Base-by-base conservation (phyloP, 768 basidiomycete species). In the Piloderma croceum region DNA sequence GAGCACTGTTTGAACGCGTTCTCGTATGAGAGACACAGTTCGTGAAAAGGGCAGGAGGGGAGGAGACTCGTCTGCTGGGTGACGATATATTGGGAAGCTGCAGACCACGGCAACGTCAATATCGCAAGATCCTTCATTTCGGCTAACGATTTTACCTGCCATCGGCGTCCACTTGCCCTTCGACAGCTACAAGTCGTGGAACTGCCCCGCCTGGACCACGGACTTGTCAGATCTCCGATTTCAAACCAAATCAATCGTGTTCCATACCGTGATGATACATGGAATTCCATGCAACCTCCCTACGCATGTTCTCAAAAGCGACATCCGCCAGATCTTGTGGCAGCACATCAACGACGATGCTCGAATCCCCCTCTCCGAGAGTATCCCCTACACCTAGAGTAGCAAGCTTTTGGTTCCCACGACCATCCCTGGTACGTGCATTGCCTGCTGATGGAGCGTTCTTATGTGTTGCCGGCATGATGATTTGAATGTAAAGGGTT, bases 11-110 rank as follows among this genome's bases (percentile, higher is more conserved):
- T 88, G 75, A 20, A 85, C 82, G 38, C 74, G 69, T 24, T 71
- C 62, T 5, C 78, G 80, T 46, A 90, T 88, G 18, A 62, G 53
- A 2, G 74, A 64, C 18, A 90, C 82, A 0, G 81, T 85, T 0
- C 77, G 73, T 4, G 83, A 77, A 63, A 87, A 89, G 2, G 74
- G 71, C 10, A 62, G 59, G 21, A 88, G 68, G 3, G 76, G 71
- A 20, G 87, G 87, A 0, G 83, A 83, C 49, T 81, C 75, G 55
- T 90, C 87, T 3, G 85, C 76, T 11, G 88, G 88, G 56, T 89
- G 85, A 24, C 88, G 78, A 58, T 90, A 90, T 38, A 90, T 69
- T 4, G 88, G 87, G 54, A 77, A 79, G 50, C 83, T 86, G 7
- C 24, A 5, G 27, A 25, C 11, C 33, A 33, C 25, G 7, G n/a